A percentile compares a stretch with the other conserved stretches of the same genome.
phyloP scores from a whole-genome alignment of 345 rosid genomes.

The Salix udensis region DNA sequence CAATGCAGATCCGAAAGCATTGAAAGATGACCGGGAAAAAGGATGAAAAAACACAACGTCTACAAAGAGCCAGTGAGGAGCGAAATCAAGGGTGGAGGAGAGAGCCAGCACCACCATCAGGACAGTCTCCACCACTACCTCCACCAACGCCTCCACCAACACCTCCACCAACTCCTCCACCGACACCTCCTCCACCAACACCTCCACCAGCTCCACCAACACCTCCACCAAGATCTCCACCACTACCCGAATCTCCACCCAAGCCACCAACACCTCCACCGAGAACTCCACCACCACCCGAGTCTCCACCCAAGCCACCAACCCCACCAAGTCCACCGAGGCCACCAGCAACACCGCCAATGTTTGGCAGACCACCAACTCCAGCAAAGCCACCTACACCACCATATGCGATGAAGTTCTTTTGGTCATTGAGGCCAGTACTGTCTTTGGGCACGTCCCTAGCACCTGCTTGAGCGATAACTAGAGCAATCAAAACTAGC shows the following conservation, averaged over 20 bases:
- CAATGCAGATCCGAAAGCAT: too few species aligned
- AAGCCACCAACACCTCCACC: not conserved
- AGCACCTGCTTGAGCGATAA: not conserved
- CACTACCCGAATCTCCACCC: slow-evolving; percentile 1
- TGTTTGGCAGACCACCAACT: not conserved
- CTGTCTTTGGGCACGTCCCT: slow-evolving; percentile 9
- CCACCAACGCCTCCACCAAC: too few species aligned
- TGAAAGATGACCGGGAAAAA: too few species aligned
- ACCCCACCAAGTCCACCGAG: slow-evolving; percentile 11
- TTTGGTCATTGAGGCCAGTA: slow-evolving; percentile 14
- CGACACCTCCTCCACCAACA: not conserved
- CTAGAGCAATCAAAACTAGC: not conserved
- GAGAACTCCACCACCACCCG: not conserved
- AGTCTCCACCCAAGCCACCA: not conserved
- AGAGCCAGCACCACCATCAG: slow-evolving; percentile 1
- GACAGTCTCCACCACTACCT: not conserved
- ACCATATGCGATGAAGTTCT: slow-evolving; percentile 10
- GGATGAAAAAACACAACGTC: too few species aligned
- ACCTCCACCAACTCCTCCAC: not conserved
- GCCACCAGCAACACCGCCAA: slow-evolving; percentile 6
- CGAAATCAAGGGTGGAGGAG: not conserved
- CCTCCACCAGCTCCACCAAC: not conserved
- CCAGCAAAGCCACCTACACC: slow-evolving; percentile 23
- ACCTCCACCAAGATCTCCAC: not conserved
- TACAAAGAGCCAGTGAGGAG: too few species aligned